A percentile compares a stretch with the other conserved stretches of the same genome.
phyloP scores from a whole-genome alignment of 805 yeast genomes.

The Candida tallmaniae region DNA sequence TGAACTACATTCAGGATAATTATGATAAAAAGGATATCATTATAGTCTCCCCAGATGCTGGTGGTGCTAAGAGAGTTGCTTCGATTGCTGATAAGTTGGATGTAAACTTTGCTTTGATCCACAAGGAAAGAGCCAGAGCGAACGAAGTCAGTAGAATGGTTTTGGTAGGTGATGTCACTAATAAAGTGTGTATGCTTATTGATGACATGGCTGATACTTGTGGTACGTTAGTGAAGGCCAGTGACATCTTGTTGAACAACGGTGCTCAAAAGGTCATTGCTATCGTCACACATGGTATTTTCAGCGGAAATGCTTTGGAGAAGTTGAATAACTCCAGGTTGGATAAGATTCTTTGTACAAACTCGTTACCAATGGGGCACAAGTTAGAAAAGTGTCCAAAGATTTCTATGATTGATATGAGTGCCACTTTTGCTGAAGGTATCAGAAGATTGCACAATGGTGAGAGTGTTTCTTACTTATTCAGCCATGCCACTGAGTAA shows the following conservation, averaged over 20 bases:
- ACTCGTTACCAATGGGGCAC: conserved; percentile 73
- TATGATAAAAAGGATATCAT: conserved; percentile 59
- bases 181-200: conserved; percentile 69
- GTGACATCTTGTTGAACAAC: conserved; percentile 65
- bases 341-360: conserved; percentile 71
- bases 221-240: conserved; percentile 81
- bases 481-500: conserved; percentile 56
- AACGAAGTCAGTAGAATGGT: conserved; percentile 84
- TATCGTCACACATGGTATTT: conserved; percentile 77
- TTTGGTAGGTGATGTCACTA: conserved; percentile 77
- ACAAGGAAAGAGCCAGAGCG: conserved; percentile 79
- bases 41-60: conserved; percentile 83
- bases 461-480: conserved; percentile 77
- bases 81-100: conserved; percentile 76
- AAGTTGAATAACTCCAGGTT: conserved; percentile 67
- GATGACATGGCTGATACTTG: conserved; percentile 93
- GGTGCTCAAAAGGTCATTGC: conserved; percentile 73
- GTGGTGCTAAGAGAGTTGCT: conserved; percentile 90
- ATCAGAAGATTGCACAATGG: conserved; percentile 84
- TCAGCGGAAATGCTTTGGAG: conserved; percentile 68
- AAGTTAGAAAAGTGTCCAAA: conserved; percentile 55
- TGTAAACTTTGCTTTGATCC: conserved; percentile 77
- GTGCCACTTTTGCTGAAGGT: conserved; percentile 74
- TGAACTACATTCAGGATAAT: conserved; percentile 65
- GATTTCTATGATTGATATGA: conserved; percentile 65